Evolutionary conservation across 1,284 basidiomycete species (phyloP).

Genomic region (Ceratobasidium sp.): DNA sequence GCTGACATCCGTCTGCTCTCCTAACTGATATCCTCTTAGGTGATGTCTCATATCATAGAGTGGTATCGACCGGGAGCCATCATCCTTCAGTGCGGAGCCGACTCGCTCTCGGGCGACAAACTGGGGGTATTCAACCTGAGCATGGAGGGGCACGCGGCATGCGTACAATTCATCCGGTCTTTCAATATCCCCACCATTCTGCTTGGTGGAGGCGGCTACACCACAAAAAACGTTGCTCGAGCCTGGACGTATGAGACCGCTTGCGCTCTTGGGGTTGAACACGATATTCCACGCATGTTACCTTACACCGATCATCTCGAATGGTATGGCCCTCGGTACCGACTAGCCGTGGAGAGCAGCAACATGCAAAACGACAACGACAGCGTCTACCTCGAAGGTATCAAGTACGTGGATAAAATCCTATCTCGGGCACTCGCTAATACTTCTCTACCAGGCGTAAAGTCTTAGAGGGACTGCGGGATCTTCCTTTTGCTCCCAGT

Average conservation of each 20-base stretch:
- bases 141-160: constrained; percentile 93
- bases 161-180: constrained; percentile 84
- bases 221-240: constrained; percentile 92
- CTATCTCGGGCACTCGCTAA: not conserved
- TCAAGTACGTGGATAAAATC: constrained; percentile 63
- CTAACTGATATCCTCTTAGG: constrained; percentile 55
- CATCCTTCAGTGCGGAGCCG: constrained; percentile 94
- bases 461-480: constrained; percentile 79
- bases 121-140: constrained; percentile 96
- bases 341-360: constrained; percentile 87
- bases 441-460: constrained; percentile 58
- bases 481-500: constrained; percentile 82
- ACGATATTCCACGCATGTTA: constrained; percentile 77
- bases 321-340: constrained; percentile 96
- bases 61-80: constrained; percentile 90
- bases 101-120: constrained; percentile 94
- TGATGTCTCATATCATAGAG: constrained; percentile 86
- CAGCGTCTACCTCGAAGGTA: constrained; percentile 80
- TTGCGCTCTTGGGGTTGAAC: constrained; percentile 84
- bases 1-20: not conserved
- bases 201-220: constrained; percentile 96
- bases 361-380: constrained; percentile 96
- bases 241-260: constrained; percentile 98
- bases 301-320: constrained; percentile 98
- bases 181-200: constrained; percentile 89